Base-by-base conservation (phyloP, 1,139 yeast genomes). In the Sugiyamaella xylanicola region DNA sequence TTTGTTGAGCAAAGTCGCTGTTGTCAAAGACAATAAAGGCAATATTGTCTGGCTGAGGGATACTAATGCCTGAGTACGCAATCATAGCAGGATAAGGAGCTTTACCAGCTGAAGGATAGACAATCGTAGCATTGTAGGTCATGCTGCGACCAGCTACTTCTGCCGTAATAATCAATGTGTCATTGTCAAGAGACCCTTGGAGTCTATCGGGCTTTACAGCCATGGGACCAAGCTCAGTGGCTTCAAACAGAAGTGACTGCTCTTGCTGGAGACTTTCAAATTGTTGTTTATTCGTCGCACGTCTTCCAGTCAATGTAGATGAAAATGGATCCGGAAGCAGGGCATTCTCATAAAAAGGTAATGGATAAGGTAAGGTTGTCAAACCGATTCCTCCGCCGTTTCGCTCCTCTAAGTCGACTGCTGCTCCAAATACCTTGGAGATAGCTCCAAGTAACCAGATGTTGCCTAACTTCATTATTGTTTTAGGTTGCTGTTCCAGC, bases 11-110 rank as follows among this genome's bases (percentile, higher is more conserved):
- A 17, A 48, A 22, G 9, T 27, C 47, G n/a, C 46, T 27, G 36
- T 48, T 48, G 21, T 48, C 52, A 48, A 48, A 48, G 13, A 39
- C 39, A 13, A 48, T 25, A 29, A 39, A 48, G 4, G 52, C 46
- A 21, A 48, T 42, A 25, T 48, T 48, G 16, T 48, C 52, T 7
- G 52, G 52, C 25, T 48, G 52, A 39, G 52, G 52, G 20, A 48
- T 40, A 40, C 52, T 48, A 4, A 25, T 42, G 21, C 52, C 52
- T 4, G 44, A 27, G 39, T 35, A 48, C 4, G 36, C 52, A 7
- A 48, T 48, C 22, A 48, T 40, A 21, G 46, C 52, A n/a, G 52
- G 52, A 29, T 42, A 48, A 3, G 52, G 52, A 11, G 46, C 52
- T n/a, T 39, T 37, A n/a, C 52, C 46, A 9, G 27, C 44, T n/a